A percentile compares a stretch with the other conserved stretches of the same genome.
Evolutionary conservation across 2,329 filamentous ascomycete species (phyloP).

Genomic region (Fusarium gaditjirri): DNA sequence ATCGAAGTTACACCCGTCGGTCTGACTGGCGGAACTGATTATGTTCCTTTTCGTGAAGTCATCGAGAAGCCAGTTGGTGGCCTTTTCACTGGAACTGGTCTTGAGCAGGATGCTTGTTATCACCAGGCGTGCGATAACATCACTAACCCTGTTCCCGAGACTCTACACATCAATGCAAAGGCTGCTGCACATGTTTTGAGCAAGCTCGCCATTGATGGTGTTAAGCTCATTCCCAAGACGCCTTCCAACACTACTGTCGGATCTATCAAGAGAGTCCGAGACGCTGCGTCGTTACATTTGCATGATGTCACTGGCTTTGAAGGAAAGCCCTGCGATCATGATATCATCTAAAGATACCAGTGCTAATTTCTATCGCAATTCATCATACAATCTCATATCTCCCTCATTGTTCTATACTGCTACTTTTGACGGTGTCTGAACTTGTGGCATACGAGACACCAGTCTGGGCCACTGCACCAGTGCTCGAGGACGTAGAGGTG

Average conservation of each 20-base stretch:
- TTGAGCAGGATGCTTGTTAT: slow-evolving; percentile 44
- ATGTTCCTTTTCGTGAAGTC: slow-evolving; percentile 67
- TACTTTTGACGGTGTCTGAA: not conserved
- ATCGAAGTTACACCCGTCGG: slow-evolving; percentile 44
- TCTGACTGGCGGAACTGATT: slow-evolving; percentile 65
- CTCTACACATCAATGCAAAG: slow-evolving; percentile 44
- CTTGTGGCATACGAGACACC: accelerated
- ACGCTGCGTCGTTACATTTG: slow-evolving; percentile 34
- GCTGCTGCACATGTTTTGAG: slow-evolving; percentile 60
- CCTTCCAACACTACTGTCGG: slow-evolving; percentile 31
- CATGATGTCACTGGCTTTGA: slow-evolving; percentile 19
- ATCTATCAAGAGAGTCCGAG: slow-evolving; percentile 29
- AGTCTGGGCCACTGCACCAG: accelerated
- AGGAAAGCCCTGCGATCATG: slow-evolving; percentile 42
- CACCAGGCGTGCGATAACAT: slow-evolving; percentile 53
- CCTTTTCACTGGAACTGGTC: slow-evolving; percentile 63
- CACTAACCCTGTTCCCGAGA: slow-evolving; percentile 51
- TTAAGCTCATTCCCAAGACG: slow-evolving; percentile 40
- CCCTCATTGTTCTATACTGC: accelerated
- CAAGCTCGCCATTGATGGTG: slow-evolving; percentile 38
- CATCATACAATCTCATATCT: not conserved
- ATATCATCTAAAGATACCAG: slow-evolving; percentile 27
- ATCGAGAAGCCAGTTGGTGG: slow-evolving; percentile 64
- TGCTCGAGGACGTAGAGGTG: not conserved
- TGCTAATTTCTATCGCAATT: accelerated